Percentiles rank a stretch among this genome's conserved stretches.
phyloP scores from a whole-genome alignment of 129 eudicot genomes.

The Helichrysum umbraculigerum region DNA sequence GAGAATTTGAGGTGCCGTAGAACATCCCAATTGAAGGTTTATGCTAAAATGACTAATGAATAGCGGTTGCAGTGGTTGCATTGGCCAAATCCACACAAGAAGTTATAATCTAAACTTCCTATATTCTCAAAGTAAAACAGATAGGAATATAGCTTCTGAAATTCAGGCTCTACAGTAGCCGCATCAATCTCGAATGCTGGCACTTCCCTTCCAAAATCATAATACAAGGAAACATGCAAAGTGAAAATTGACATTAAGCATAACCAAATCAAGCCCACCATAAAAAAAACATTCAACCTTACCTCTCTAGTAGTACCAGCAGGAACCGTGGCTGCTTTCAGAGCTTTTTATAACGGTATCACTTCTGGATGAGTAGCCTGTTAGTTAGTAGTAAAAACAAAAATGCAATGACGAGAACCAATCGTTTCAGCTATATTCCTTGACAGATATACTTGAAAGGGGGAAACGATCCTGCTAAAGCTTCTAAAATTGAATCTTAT shows the following conservation, averaged over 20 bases:
- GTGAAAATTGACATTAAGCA: conserved; percentile 17
- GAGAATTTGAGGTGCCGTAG: too few relatives aligned
- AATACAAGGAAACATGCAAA: conserved; percentile 42
- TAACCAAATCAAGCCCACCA: background rate
- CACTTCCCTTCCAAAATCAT: conserved; percentile 94
- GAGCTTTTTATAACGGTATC: conserved; percentile 73
- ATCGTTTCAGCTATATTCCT: too few relatives aligned
- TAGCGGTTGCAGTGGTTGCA: too few relatives aligned
- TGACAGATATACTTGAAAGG: too few relatives aligned
- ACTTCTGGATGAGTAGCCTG: conserved; percentile 93
- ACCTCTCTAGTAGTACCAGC: conserved; percentile 96
- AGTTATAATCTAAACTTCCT: too few relatives aligned
- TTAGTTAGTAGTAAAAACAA: too few relatives aligned
- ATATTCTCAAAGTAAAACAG: conserved; percentile 68
- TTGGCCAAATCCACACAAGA: too few relatives aligned
- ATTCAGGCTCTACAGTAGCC: conserved; percentile 79
- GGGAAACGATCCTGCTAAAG: too few relatives aligned
- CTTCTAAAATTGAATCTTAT: too few relatives aligned
- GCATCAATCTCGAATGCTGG: conserved; percentile 93
- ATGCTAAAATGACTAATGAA: too few relatives aligned
- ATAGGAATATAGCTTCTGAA: conserved; percentile 78
- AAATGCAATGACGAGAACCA: too few relatives aligned
- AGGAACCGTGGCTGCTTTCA: conserved; percentile 68
- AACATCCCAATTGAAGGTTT: too few relatives aligned
- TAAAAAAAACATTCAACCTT: conserved; percentile 21